These are phyloP conservation scores for Cerioporus squamosus DNA, from an alignment of 1,284 basidiomycete genomes.

Conservation along the genomic window DNA sequence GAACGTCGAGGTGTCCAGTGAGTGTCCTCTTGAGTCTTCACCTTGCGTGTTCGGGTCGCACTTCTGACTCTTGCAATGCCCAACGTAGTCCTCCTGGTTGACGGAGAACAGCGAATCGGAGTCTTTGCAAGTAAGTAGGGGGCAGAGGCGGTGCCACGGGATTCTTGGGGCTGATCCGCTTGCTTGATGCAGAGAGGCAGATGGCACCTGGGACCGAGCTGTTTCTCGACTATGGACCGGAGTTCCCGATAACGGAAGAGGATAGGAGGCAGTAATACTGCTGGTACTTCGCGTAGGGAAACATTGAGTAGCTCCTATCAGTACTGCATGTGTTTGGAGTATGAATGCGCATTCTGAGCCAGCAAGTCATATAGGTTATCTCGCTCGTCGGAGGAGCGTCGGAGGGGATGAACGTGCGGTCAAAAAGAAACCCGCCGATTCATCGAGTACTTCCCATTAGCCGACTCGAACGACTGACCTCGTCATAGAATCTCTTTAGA, in stretches of 20 bases:
- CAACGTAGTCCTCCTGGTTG: constrained; percentile 37
- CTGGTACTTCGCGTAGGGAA: no score
- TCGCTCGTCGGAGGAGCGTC: no score
- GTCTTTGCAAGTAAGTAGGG: constrained; percentile 51
- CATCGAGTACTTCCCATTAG: constrained; percentile 44
- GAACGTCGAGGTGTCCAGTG: constrained; percentile 50
- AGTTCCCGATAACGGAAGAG: constrained; percentile 18
- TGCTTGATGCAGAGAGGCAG: constrained; percentile 30
- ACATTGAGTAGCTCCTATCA: no score
- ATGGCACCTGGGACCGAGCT: constrained; percentile 46
- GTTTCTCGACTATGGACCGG: constrained; percentile 49
- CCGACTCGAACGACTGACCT: constrained; percentile 60
- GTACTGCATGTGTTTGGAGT: no score
- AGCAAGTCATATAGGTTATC: no score
- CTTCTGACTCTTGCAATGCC: not conserved
- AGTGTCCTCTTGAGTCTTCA: constrained; percentile 14
- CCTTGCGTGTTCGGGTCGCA: not conserved
- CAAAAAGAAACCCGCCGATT: no score
- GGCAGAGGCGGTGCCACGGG: not conserved
- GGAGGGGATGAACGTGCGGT: no score
- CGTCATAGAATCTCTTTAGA: constrained; percentile 45
- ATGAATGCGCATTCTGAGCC: no score
- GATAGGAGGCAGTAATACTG: no score
- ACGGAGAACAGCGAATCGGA: constrained; percentile 55
- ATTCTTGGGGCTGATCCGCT: not conserved